phyloP scores from a whole-genome alignment of 2,329 filamentous ascomycete genomes.

The Parastagonospora avenae region DNA sequence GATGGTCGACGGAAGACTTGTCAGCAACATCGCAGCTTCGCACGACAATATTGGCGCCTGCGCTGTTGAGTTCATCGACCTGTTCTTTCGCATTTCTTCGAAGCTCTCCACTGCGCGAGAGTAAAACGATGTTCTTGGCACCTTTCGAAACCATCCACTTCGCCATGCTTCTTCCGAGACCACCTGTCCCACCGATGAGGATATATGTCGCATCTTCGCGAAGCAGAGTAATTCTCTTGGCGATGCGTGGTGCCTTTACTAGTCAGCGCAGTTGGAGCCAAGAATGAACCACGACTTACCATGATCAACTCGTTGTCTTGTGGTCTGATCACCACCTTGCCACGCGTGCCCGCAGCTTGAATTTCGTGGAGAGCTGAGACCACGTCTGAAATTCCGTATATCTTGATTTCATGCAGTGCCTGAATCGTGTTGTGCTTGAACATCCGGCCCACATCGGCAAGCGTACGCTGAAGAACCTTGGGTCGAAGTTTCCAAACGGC shows the following conservation, averaged over 20 bases:
- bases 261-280: background rate
- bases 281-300: conserved; percentile 15
- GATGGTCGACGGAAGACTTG: conserved; percentile 13
- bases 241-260: conserved; percentile 16
- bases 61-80: conserved; percentile 15
- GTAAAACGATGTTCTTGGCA: conserved; percentile 26
- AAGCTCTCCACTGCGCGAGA: conserved; percentile 22
- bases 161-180: conserved; percentile 31
- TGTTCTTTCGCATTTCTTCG: conserved; percentile 16
- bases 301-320: conserved; percentile 22
- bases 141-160: conserved; percentile 32
- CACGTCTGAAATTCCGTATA: conserved; percentile 17
- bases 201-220: conserved; percentile 29
- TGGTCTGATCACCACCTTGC: conserved; percentile 23
- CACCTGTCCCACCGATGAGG: conserved; percentile 32
- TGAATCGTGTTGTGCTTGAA: conserved; percentile 22
- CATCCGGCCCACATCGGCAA: conserved; percentile 21
- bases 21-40: conserved; percentile 24
- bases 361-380: conserved; percentile 20
- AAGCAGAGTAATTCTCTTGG: conserved; percentile 6
- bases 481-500: conserved; percentile 19
- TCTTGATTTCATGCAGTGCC: conserved; percentile 5
- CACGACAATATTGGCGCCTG: conserved; percentile 17
- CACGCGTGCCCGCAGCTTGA: conserved; percentile 9
- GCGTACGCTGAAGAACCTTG: conserved; percentile 14